These are phyloP conservation scores for Lolium multiflorum DNA, from an alignment of 176 grass and related monocot species.

Conservation along the genomic window DNA sequence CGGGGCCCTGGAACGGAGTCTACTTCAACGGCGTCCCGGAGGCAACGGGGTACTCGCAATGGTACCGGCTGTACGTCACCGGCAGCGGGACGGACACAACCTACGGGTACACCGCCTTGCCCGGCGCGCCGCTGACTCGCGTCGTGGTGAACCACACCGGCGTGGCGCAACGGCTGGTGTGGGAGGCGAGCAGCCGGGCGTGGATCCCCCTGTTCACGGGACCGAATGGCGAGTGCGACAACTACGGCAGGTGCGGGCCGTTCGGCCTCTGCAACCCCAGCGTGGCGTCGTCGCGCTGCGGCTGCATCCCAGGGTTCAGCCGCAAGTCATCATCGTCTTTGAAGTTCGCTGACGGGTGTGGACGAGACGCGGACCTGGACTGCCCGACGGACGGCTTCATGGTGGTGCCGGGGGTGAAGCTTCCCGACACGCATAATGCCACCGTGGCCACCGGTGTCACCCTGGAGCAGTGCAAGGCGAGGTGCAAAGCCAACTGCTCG, in stretches of 20 bases:
- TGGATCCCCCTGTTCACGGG: not conserved
- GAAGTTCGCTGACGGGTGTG: conserved; percentile 37
- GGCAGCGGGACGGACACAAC: conserved; percentile 1
- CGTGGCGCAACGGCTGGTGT: conserved; percentile 39
- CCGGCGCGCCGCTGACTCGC: conserved; percentile 40
- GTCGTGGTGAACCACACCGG: conserved; percentile 21
- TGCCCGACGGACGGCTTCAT: conserved; percentile 51
- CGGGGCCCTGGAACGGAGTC: not conserved
- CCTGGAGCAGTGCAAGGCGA: conserved; percentile 36
- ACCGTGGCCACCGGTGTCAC: conserved; percentile 10
- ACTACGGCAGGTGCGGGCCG: conserved; percentile 46
- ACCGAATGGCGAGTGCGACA: conserved; percentile 23
- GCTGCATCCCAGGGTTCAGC: conserved; percentile 49
- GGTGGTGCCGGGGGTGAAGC: conserved; percentile 48
- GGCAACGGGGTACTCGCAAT: not conserved
- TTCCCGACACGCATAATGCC: conserved; percentile 41
- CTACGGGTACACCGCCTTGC: not conserved
- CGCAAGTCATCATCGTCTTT: not conserved
- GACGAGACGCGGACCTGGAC: conserved; percentile 1
- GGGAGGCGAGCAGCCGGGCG: not conserved
- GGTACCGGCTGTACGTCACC: conserved; percentile 15
- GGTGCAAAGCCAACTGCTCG: conserved; percentile 56
- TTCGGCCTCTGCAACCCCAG: conserved; percentile 50
- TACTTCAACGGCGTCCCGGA: not conserved
- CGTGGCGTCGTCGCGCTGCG: conserved; percentile 13